Percentiles rank a stretch among this genome's conserved stretches.
Evolutionary conservation across 106 monocot genomes (phyloP).

Genomic region (Triglochin maritima): DNA sequence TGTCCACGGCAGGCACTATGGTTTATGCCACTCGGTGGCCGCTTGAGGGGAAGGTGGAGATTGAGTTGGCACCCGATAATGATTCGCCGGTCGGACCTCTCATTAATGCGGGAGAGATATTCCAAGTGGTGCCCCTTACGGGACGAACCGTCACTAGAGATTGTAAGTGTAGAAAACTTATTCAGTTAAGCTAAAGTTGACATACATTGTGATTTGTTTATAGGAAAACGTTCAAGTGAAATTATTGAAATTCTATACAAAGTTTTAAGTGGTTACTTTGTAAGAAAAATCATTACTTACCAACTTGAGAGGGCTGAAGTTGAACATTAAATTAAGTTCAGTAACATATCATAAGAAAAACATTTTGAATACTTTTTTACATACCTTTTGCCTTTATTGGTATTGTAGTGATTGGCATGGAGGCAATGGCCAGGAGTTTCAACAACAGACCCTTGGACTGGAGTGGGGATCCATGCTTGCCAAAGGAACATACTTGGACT

Average conservation of each 20-base stretch:
- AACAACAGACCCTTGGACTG: slow-evolving; percentile 39
- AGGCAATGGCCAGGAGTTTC: slow-evolving; percentile 37
- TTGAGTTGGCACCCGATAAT: slow-evolving; percentile 40
- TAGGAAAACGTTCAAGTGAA: too few relatives aligned
- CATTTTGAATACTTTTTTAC: too few relatives aligned
- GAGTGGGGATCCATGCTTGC: slow-evolving; percentile 70
- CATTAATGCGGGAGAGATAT: slow-evolving; percentile 61
- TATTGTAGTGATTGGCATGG: slow-evolving; percentile 50
- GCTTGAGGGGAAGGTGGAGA: slow-evolving; percentile 52
- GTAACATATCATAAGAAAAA: too few relatives aligned
- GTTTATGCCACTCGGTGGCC: slow-evolving; percentile 54
- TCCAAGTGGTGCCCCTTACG: slow-evolving; percentile 32
- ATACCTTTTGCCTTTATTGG: not conserved
- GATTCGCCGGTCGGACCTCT: slow-evolving; percentile 71
- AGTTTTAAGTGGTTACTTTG: too few relatives aligned
- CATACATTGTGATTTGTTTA: too few relatives aligned
- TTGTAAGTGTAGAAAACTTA: slow-evolving; percentile 19
- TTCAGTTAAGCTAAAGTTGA: too few relatives aligned
- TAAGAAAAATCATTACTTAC: too few relatives aligned
- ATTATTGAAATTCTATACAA: too few relatives aligned
- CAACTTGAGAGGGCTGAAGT: too few relatives aligned
- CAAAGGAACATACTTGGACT: slow-evolving; percentile 36
- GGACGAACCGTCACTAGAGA: slow-evolving; percentile 54
- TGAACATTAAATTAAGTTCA: too few relatives aligned
- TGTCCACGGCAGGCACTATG: slow-evolving; percentile 54